Evolutionary conservation across 2,329 filamentous ascomycete species (phyloP).

Genomic region (Calonectria montana): DNA sequence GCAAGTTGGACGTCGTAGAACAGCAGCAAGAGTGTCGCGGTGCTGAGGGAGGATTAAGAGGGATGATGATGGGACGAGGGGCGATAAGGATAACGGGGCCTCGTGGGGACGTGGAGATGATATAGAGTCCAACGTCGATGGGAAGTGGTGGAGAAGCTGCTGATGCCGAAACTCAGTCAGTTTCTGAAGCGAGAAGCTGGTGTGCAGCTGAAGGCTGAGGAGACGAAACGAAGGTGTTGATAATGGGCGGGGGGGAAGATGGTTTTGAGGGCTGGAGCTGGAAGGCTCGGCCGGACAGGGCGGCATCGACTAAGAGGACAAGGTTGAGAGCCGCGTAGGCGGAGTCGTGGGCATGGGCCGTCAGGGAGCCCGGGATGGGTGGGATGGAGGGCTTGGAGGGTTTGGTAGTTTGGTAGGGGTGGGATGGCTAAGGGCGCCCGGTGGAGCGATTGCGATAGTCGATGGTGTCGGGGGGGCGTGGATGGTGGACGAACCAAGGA

Average conservation of each 20-base stretch:
- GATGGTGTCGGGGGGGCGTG: constrained; percentile 7
- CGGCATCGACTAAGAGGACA: constrained; percentile 44
- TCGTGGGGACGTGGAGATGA: constrained; percentile 7
- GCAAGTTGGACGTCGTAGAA: neutral
- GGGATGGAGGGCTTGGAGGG: constrained; percentile 27
- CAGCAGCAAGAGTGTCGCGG: neutral
- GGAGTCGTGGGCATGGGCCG: constrained; percentile 41
- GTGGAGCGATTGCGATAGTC: constrained; percentile 28
- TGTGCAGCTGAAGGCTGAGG: constrained; percentile 29
- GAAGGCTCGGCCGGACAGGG: constrained; percentile 39
- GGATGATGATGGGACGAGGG: neutral
- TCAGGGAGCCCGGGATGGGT: constrained; percentile 38
- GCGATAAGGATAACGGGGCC: constrained; percentile 8
- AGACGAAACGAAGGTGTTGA: constrained; percentile 27
- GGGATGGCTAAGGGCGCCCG: constrained; percentile 21
- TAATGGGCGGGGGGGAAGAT: constrained; percentile 39
- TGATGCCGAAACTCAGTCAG: constrained; percentile 36
- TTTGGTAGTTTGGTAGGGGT: constrained; percentile 27
- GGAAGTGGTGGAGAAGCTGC: constrained; percentile 22
- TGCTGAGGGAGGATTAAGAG: neutral
- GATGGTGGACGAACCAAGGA: constrained; percentile 20
- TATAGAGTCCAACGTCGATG: constrained; percentile 11
- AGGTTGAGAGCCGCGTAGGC: constrained; percentile 45
- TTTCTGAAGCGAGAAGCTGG: constrained; percentile 40
- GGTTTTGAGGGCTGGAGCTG: constrained; percentile 40